phyloP scores from a whole-genome alignment of 208 protist species.

The Phytomonas francai region DNA sequence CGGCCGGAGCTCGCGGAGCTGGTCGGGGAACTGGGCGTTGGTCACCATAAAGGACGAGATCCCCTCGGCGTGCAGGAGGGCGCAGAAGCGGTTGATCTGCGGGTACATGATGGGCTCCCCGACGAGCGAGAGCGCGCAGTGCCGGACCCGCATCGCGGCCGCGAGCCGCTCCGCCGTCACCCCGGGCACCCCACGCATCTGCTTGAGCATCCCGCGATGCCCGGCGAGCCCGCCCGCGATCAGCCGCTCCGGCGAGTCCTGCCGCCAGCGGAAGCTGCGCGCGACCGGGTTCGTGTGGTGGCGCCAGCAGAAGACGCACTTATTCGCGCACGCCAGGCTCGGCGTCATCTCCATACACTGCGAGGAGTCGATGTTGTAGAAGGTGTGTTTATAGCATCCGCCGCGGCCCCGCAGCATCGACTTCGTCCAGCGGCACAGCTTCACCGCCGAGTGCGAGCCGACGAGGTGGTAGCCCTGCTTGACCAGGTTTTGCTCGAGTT shows the following conservation, averaged over 20 bases:
- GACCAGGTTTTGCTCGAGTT: constrained; percentile 80
- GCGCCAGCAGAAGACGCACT: constrained; percentile 95
- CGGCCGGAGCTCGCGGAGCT: constrained; percentile 62
- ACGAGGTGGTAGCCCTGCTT: constrained; percentile 94
- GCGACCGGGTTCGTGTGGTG: constrained; percentile 94
- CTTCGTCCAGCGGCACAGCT: constrained; percentile 97
- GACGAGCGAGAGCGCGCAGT: constrained; percentile 94
- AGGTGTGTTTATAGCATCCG: constrained; percentile 97
- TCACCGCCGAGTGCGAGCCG: constrained; percentile 94
- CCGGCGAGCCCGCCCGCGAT: constrained; percentile 65
- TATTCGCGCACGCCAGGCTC: constrained; percentile 94
- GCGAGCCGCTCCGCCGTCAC: constrained; percentile 82
- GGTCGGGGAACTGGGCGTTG: constrained; percentile 90
- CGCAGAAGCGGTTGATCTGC: constrained; percentile 89
- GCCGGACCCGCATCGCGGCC: constrained; percentile 70
- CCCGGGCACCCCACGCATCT: constrained; percentile 88
- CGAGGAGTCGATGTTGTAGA: constrained; percentile 94
- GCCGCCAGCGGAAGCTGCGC: constrained; percentile 85
- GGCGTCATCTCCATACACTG: constrained; percentile 98
- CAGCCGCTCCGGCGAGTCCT: constrained; percentile 82
- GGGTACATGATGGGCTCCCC: constrained; percentile 96
- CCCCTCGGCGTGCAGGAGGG: constrained; percentile 65
- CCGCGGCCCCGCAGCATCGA: constrained; percentile 93
- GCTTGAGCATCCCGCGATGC: constrained; percentile 84
- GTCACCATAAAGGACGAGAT: constrained; percentile 95